Evolutionary conservation across 768 basidiomycete species (phyloP).

Genomic region (Clavulina sp.): DNA sequence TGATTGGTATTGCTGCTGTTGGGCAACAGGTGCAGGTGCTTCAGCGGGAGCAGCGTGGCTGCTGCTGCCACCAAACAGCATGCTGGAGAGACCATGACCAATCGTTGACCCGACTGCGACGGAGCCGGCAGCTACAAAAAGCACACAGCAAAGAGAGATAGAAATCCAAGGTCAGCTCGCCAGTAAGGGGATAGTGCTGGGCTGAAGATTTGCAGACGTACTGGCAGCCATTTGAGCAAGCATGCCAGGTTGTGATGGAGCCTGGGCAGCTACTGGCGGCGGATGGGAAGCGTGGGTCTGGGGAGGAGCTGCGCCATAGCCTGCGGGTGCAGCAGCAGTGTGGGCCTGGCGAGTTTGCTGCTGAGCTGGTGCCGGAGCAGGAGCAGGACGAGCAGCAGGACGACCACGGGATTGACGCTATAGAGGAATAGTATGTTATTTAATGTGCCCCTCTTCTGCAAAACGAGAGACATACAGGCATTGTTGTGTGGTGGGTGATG

Average conservation of each 20-base stretch:
- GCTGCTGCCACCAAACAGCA: slow-evolving; percentile 67
- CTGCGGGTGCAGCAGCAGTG: slow-evolving; percentile 12
- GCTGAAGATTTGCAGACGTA: too few relatives aligned
- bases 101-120: slow-evolving; percentile 78
- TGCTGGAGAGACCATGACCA: slow-evolving; percentile 75
- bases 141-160: slow-evolving; percentile 6
- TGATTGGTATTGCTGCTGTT: slow-evolving; percentile 26
- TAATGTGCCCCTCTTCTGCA: not conserved
- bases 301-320: not conserved
- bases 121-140: slow-evolving; percentile 59
- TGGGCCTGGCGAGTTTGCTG: slow-evolving; percentile 13
- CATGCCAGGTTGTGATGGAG: slow-evolving; percentile 39
- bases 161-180: not conserved
- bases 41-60: slow-evolving; percentile 27
- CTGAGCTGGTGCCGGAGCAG: slow-evolving; percentile 24
- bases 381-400: slow-evolving; percentile 35
- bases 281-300: slow-evolving; percentile 21
- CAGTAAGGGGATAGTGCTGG: too few relatives aligned
- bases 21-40: slow-evolving; percentile 30
- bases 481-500: too few relatives aligned
- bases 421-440: not conserved
- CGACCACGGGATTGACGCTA: slow-evolving; percentile 70
- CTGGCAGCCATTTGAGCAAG: slow-evolving; percentile 74
- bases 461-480: slow-evolving; percentile 29
- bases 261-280: slow-evolving; percentile 17